Evolutionary conservation across 1,139 yeast species (phyloP), one percentile per base, ranked within the genome.

Genomic region (Suhomyces atakaporum): DNA sequence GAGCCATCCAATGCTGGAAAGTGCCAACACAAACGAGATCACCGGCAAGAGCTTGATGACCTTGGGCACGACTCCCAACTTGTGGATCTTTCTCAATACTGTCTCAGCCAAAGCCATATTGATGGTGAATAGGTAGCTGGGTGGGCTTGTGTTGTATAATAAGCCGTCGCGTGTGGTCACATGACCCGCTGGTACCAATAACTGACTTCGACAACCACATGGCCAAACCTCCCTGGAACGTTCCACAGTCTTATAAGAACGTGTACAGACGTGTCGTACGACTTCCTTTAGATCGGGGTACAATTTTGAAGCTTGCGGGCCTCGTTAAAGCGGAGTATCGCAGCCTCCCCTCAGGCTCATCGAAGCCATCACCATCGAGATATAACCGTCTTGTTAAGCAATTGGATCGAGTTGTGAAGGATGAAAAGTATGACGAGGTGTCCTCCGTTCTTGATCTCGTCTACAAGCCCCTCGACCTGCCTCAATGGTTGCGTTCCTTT

Each of bases 1-100:
- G 30, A 92, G 64, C 87, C 95, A 84, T 0, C 66, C 61, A 3
- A 85, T 51, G 25, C 95, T 88, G 13, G 75, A 58, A 1, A 85
- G 11, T 0, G 84, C 76, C 21, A 84, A 62, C 3, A 82, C 38
- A n/a, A 81, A 43, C 1, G 96, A 82, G 1, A 88, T 42, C 28
- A 65, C 48, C 3, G 96, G 95, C 33, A 90, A 63, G 8, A 64
- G 54, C 41, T 62, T 62, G 25, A 81, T 63, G n/a, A 80, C 48
- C 53, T 74, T 77, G 38, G 85, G 83, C 20, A 82, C 56, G 19
- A 82, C 55, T 7, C 86, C 87, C 38, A 73, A 63, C 48, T 76
- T 77, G 44, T 79, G 72, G 22, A 82, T 62, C 35, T 66, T 63
- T 40, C 83, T 63, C 36, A 78, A 70, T 4, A 79, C 43, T 8